These are phyloP conservation scores for Trypanosoma lewisi DNA, from an alignment of 208 protist genomes.

Conservation along the genomic window DNA sequence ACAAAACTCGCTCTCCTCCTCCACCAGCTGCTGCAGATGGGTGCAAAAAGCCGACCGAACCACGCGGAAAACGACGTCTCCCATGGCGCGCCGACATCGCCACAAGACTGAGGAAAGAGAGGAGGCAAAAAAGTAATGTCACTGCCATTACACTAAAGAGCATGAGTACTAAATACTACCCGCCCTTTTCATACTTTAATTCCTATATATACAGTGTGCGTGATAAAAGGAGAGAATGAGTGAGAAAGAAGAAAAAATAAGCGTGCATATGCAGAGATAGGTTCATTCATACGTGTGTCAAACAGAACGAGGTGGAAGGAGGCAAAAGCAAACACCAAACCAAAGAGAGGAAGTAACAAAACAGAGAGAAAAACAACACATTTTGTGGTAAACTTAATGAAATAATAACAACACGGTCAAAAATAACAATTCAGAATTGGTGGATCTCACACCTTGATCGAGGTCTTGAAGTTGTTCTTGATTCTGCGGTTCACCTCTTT, in stretches of 20 bases:
- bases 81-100: constrained; percentile 4
- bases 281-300: too few relatives aligned
- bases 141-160: neutral
- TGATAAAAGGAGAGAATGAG: too few relatives aligned
- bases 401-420: constrained; percentile 10
- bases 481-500: constrained; percentile 96
- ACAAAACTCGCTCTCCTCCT: constrained; percentile 97
- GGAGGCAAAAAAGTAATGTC: neutral
- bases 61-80: constrained; percentile 22
- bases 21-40: constrained; percentile 90
- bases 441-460: constrained; percentile 57
- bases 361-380: constrained; percentile 8
- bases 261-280: too few relatives aligned
- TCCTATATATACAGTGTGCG: too few relatives aligned
- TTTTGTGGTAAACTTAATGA: constrained; percentile 1
- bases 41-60: constrained; percentile 90
- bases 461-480: constrained; percentile 97
- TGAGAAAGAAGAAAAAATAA: too few relatives aligned
- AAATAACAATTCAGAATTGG: constrained; percentile 9
- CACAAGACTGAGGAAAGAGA: constrained; percentile 3
- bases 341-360: neutral
- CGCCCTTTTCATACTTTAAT: too few relatives aligned
- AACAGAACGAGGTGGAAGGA: too few relatives aligned
- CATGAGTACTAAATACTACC: neutral
- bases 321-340: constrained; percentile 3